Base-by-base conservation (phyloP, 352 stramenopile species). In the Phytopythium ostracodes region DNA sequence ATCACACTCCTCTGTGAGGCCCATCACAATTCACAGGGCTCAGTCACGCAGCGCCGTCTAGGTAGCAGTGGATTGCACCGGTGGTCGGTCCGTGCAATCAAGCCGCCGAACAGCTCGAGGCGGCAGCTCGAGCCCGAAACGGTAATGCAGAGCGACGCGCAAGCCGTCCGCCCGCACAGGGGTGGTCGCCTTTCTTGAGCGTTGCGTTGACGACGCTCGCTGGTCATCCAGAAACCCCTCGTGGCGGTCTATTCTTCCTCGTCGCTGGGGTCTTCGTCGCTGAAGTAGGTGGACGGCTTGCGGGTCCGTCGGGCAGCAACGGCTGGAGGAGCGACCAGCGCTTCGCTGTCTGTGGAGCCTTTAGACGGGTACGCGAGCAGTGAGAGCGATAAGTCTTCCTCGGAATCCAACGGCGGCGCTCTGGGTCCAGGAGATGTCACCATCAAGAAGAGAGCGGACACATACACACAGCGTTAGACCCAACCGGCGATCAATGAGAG, bases 241-340 rank as follows among this genome's bases (percentile, higher is more conserved):
- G n/a, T n/a, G n/a, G n/a, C n/a, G 9, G 20, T 24, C 4, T 52
- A 52, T 22, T 73, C 59, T 9, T 85, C 79, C 4, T 74, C 70
- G 47, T 89, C 84, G 57, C 79, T 91, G 11, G 77, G 79, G 33
- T 88, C 84, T 56, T 93, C 84, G 59, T 92, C 84, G 42, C 84
- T 93, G 38, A 93, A 93, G 65, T 93, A 93, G 27, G 66, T 73
- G 27, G 49, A 77, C 25, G 71, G 42, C 44, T 80, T 82, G 11
- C 70, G 68, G 36, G 75, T 72, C 10, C 73, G 68, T 27, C 71
- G 71, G 35, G 38, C 63, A 12, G 51, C 33, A 20, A 22, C 52
- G 14, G n/a, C 15, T 31, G 47, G 8, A 4, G 25, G 15, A 22
- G 38, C 15, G 17, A 27, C 55, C 25, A 54, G 4, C 56, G 60